Conservation (phyloP, 2,329 filamentous ascomycete genomes). For the Aspergillus chevalieri region DNA sequence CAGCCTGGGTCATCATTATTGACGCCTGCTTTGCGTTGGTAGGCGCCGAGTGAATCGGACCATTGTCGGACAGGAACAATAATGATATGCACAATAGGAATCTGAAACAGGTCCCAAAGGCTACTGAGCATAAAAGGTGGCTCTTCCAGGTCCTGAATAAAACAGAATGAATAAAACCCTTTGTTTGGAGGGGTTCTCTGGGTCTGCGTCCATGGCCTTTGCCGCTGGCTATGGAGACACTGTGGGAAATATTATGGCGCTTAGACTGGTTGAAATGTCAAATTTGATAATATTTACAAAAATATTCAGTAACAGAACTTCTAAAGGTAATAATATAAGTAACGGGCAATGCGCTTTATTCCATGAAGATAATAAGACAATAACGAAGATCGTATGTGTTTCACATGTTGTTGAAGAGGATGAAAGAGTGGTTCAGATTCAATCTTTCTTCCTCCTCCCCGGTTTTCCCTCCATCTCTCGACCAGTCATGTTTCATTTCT, state of each 20-base stretch:
- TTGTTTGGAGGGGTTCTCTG: too few relatives aligned
- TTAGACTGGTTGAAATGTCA: too few relatives aligned
- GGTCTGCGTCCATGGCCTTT: too few relatives aligned
- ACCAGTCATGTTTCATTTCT: not conserved
- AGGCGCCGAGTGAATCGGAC: constrained; percentile 1
- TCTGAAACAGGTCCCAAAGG: constrained; percentile 15
- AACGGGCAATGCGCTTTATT: too few relatives aligned
- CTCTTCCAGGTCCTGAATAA: too few relatives aligned
- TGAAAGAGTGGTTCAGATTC: not conserved
- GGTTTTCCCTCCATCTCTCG: not conserved
- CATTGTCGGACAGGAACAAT: constrained; percentile 9
- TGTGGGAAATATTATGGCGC: too few relatives aligned
- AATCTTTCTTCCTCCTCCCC: not conserved
- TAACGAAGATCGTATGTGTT: not conserved
- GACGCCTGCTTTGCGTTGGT: not conserved
- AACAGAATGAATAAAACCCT: too few relatives aligned
- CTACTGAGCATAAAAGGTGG: constrained; percentile 3
- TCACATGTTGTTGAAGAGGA: not conserved
- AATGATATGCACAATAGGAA: constrained; percentile 11
- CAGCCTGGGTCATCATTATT: not conserved
- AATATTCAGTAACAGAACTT: too few relatives aligned
- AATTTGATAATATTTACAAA: too few relatives aligned
- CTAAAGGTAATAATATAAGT: too few relatives aligned
- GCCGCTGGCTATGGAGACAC: too few relatives aligned
- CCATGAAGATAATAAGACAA: too few relatives aligned